Evolutionary conservation across 2,329 filamentous ascomycete genomes (phyloP).

Genomic region (Hypoxylon sp.): DNA sequence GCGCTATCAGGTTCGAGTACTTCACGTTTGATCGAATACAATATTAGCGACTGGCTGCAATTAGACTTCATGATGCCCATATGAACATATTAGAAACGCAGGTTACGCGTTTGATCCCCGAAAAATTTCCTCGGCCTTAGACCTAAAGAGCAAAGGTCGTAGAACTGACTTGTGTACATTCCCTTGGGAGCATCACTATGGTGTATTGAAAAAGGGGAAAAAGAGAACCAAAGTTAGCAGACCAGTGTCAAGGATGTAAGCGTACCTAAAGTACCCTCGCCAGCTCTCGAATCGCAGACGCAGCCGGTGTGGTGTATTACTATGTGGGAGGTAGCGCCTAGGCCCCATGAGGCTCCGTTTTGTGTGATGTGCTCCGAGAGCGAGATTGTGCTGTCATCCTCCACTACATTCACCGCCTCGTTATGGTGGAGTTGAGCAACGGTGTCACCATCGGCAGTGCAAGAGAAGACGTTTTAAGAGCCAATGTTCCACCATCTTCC

Average conservation of each 20-base stretch:
- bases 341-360: constrained; percentile 44
- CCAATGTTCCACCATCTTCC: constrained; percentile 41
- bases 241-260: constrained; percentile 62
- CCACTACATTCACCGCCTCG: constrained; percentile 35
- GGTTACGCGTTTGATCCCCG: no score
- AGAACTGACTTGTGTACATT: no score
- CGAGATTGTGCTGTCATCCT: constrained; percentile 29
- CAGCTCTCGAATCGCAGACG: constrained; percentile 46
- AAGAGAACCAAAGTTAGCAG: no score
- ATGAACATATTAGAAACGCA: not conserved
- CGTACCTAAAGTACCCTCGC: constrained; percentile 52
- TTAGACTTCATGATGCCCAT: not conserved
- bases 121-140: no score
- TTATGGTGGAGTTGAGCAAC: constrained; percentile 24
- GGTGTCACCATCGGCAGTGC: constrained; percentile 27
- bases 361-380: constrained; percentile 29
- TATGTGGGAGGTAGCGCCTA: constrained; percentile 49
- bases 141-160: no score
- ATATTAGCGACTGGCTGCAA: not conserved
- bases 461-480: constrained; percentile 42
- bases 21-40: not conserved
- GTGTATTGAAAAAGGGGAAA: no score
- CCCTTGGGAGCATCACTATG: no score
- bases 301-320: constrained; percentile 40
- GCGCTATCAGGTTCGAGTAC: not conserved